A percentile compares a stretch with the other conserved stretches of the same genome.
Evolutionary conservation across 352 stramenopile genomes (phyloP).

Genomic region (Phytophthora kernoviae): DNA sequence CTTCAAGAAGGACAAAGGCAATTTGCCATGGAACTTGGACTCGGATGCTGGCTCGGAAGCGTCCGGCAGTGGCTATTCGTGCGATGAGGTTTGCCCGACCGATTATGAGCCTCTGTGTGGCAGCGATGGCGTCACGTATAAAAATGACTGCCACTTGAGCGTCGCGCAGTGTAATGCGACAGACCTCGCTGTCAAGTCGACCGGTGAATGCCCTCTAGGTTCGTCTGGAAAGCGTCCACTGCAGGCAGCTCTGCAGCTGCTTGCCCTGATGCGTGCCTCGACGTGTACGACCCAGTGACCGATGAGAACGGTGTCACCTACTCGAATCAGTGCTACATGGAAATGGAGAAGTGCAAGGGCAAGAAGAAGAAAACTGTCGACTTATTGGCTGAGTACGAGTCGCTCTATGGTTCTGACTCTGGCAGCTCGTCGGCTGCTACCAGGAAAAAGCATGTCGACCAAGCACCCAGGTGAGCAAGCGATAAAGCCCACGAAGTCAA

Average conservation of each 20-base stretch:
- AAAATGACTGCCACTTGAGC: slow-evolving; percentile 25
- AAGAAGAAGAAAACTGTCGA: slow-evolving; percentile 22
- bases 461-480: neutral
- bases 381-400: slow-evolving; percentile 16
- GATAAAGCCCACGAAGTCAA: neutral
- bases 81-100: slow-evolving; percentile 30
- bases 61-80: slow-evolving; percentile 12
- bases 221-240: slow-evolving; percentile 14
- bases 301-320: slow-evolving; percentile 44
- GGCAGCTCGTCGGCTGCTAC: neutral
- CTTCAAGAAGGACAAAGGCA: neutral
- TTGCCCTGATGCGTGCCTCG: slow-evolving; percentile 40
- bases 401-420: slow-evolving; percentile 14
- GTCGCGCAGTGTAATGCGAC: slow-evolving; percentile 24
- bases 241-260: slow-evolving; percentile 3
- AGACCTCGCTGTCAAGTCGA: slow-evolving; percentile 9
- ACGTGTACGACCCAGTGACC: slow-evolving; percentile 44
- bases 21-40: slow-evolving; percentile 14
- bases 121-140: slow-evolving; percentile 35
- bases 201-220: slow-evolving; percentile 18
- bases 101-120: slow-evolving; percentile 36
- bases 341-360: slow-evolving; percentile 39
- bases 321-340: slow-evolving; percentile 45
- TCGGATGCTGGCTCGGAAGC: slow-evolving; percentile 10
- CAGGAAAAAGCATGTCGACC: slow-evolving; percentile 2